phyloP scores from a whole-genome alignment of 2,329 filamentous ascomycete species.

The Thelonectria rubi region DNA sequence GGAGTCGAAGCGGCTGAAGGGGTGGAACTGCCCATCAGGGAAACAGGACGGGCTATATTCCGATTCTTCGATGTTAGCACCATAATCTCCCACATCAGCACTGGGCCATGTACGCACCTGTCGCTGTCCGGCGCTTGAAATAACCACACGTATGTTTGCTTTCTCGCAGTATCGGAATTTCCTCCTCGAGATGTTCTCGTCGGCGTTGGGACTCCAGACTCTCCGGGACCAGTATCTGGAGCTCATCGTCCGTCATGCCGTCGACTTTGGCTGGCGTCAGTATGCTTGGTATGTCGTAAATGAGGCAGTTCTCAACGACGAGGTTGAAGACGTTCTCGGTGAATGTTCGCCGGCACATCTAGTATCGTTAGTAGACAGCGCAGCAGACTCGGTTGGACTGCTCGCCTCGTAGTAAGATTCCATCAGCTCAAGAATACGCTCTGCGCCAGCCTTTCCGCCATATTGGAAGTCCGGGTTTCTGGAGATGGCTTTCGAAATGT shows the following conservation, averaged over 20 bases:
- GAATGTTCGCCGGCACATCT: constrained; percentile 54
- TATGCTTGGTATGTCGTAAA: constrained; percentile 34
- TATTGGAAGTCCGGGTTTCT: neutral
- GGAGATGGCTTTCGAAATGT: neutral
- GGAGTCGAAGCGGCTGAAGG: no score
- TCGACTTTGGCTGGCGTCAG: neutral
- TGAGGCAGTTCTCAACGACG: constrained; percentile 56
- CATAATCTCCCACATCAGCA: neutral
- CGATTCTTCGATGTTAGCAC: neutral
- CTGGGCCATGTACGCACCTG: neutral
- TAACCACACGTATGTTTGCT: neutral
- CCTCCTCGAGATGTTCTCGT: neutral
- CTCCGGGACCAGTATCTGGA: neutral
- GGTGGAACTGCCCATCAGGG: no score
- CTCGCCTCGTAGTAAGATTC: constrained; percentile 54
- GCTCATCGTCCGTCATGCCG: neutral
- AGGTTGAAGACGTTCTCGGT: constrained; percentile 56
- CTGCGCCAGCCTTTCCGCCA: constrained; percentile 24
- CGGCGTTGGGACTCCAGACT: neutral
- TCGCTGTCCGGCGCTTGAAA: neutral
- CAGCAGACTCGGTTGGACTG: neutral
- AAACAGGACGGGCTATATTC: neutral
- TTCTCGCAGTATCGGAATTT: neutral
- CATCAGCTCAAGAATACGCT: constrained; percentile 53
- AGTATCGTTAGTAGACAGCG: neutral